phyloP scores from a whole-genome alignment of 257 asterid species.

The Gynochthodes officinalis region DNA sequence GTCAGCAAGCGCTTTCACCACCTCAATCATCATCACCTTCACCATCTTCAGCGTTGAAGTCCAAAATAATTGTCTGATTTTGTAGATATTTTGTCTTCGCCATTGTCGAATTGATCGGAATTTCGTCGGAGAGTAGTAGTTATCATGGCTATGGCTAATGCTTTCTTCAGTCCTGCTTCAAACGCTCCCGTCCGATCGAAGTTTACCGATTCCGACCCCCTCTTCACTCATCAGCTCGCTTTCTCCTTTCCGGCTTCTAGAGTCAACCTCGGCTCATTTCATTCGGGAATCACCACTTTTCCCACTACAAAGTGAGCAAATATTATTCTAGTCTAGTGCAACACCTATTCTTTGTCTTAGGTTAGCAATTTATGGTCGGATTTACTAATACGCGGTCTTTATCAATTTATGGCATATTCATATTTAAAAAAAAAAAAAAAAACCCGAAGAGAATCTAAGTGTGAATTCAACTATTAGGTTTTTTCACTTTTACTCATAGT shows the following conservation, averaged over 20 bases:
- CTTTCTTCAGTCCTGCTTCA: constrained; percentile 39
- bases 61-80: no score
- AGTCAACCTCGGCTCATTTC: constrained; percentile 19
- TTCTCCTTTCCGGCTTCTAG: constrained; percentile 16
- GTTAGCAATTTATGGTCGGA: background rate
- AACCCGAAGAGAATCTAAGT: background rate
- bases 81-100: background rate
- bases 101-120: constrained; percentile 13
- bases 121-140: background rate
- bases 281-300: constrained; percentile 1
- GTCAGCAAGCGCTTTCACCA: background rate
- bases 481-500: constrained; percentile 6
- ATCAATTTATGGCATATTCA: background rate
- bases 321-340: background rate
- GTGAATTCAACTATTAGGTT: background rate
- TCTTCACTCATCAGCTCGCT: constrained; percentile 18
- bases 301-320: constrained; percentile 31
- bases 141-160: constrained; percentile 51
- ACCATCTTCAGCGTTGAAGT: no score
- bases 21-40: background rate
- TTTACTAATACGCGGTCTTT: background rate
- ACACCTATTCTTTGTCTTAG: background rate
- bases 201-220: constrained; percentile 22
- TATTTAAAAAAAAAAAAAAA: no score
- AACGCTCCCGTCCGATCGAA: constrained; percentile 33